Evolutionary conservation across 176 grass and related monocot species (phyloP).

Genomic region (Typha latifolia): DNA sequence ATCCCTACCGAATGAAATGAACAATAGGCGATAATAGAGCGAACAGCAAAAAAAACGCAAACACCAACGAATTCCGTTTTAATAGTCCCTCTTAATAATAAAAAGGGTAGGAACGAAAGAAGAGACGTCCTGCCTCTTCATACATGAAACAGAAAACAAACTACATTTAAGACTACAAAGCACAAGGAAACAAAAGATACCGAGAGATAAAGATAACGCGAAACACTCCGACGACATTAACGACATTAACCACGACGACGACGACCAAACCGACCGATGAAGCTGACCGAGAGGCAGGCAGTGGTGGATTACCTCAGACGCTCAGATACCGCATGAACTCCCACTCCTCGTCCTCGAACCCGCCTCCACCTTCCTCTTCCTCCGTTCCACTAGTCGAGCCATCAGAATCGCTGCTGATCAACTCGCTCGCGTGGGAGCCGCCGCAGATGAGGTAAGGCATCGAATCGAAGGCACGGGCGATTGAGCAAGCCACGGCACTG

Average conservation of each 20-base stretch:
- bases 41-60: no score
- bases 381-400: conserved; percentile 27
- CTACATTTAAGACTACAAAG: no score
- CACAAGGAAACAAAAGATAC: conserved; percentile 26
- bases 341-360: conserved; percentile 52
- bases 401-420: conserved; percentile 58
- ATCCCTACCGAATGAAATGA: no score
- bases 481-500: conserved; percentile 26
- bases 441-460: conserved; percentile 77
- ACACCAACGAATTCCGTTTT: no score
- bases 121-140: no score
- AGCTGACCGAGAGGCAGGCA: not conserved
- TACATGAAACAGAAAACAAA: no score
- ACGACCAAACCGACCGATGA: conserved; percentile 4
- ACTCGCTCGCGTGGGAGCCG: conserved; percentile 14
- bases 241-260: conserved; percentile 33
- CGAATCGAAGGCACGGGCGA: conserved; percentile 49
- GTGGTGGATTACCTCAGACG: conserved; percentile 36
- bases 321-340: conserved; percentile 76
- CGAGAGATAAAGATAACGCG: conserved; percentile 33
- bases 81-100: no score
- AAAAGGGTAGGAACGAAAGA: no score
- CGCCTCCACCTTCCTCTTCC: conserved; percentile 1
- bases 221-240: conserved; percentile 39
- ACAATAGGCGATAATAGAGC: no score